A percentile compares a stretch with the other conserved stretches of the same genome.
These are phyloP conservation scores for Schizophyllum amplum DNA, from an alignment of 1,284 basidiomycete genomes.

Conservation along the genomic window DNA sequence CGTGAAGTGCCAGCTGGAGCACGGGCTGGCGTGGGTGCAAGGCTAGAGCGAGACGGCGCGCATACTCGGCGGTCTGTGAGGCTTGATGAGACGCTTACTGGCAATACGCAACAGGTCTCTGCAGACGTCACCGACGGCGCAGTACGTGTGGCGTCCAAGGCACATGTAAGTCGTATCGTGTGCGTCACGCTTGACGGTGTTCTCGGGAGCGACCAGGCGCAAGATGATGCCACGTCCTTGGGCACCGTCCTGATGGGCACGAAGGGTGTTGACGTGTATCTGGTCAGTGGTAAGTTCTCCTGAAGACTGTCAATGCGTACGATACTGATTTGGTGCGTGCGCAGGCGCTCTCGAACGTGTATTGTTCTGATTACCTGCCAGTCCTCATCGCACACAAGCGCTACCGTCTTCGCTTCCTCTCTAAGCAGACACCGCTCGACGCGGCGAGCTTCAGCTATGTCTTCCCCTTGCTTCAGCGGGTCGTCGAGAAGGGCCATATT, in stretches of 20 bases:
- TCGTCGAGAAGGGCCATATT: constrained; percentile 62
- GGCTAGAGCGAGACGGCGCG: constrained; percentile 22
- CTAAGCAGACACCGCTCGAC: constrained; percentile 81
- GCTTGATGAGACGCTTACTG: neutral
- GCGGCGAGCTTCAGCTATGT: constrained; percentile 79
- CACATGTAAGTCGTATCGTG: neutral
- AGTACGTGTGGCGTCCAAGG: neutral
- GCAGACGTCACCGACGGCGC: constrained; percentile 42
- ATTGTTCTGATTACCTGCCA: constrained; percentile 66
- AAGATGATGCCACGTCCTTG: constrained; percentile 55
- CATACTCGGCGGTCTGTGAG: constrained; percentile 50
- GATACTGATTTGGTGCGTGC: neutral
- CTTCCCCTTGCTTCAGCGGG: constrained; percentile 75
- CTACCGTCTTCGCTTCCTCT: constrained; percentile 78
- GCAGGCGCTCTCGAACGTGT: constrained; percentile 56
- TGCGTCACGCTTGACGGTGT: neutral
- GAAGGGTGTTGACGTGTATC: constrained; percentile 66
- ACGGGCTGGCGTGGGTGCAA: constrained; percentile 44
- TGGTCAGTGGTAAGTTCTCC: no score
- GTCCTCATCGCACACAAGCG: constrained; percentile 81
- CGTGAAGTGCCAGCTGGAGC: constrained; percentile 48
- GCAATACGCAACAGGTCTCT: no score
- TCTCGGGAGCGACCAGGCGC: constrained; percentile 1
- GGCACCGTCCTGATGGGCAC: constrained; percentile 55
- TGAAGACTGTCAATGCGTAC: constrained; percentile 7